Evolutionary conservation across 2,329 filamentous ascomycete species (phyloP).

Genomic region (Alternaria solani): DNA sequence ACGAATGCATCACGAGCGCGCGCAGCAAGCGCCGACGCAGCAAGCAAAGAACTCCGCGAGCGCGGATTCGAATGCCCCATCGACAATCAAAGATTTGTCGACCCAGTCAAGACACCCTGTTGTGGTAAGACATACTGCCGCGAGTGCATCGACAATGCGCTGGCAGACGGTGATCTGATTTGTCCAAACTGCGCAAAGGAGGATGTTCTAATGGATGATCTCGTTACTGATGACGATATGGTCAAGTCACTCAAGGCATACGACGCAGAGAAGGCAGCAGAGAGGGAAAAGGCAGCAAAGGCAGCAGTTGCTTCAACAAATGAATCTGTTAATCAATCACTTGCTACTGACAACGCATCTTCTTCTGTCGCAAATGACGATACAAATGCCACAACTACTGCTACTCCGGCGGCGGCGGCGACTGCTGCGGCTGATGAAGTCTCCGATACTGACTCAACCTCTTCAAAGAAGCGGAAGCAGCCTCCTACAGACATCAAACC

Average conservation of each 20-base stretch:
- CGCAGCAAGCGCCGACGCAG: constrained; percentile 77
- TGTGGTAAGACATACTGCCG: constrained; percentile 98
- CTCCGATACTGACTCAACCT: constrained; percentile 45
- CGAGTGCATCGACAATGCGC: constrained; percentile 98
- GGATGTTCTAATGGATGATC: constrained; percentile 90
- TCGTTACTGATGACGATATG: constrained; percentile 76
- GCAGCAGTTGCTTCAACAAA: constrained; percentile 34
- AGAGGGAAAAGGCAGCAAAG: constrained; percentile 50
- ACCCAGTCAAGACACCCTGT: constrained; percentile 98
- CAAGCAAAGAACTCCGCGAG: constrained; percentile 86
- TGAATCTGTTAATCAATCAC: constrained; percentile 26
- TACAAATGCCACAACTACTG: constrained; percentile 35
- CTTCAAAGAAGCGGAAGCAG: constrained; percentile 77
- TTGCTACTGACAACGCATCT: constrained; percentile 21
- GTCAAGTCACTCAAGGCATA: constrained; percentile 81
- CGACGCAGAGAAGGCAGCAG: constrained; percentile 60
- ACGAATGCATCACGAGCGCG: constrained; percentile 84
- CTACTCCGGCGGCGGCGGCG: constrained; percentile 44
- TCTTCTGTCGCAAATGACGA: constrained; percentile 34
- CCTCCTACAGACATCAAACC: constrained; percentile 72
- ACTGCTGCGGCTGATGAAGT: constrained; percentile 46
- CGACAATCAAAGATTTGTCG: constrained; percentile 97
- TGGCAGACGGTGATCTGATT: constrained; percentile 97
- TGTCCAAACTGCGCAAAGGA: constrained; percentile 92
- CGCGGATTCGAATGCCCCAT: constrained; percentile 90